Percentiles rank a stretch among this genome's conserved stretches.
phyloP scores from a whole-genome alignment of 2,329 filamentous ascomycete species.

The Aspergillus udagawae region DNA sequence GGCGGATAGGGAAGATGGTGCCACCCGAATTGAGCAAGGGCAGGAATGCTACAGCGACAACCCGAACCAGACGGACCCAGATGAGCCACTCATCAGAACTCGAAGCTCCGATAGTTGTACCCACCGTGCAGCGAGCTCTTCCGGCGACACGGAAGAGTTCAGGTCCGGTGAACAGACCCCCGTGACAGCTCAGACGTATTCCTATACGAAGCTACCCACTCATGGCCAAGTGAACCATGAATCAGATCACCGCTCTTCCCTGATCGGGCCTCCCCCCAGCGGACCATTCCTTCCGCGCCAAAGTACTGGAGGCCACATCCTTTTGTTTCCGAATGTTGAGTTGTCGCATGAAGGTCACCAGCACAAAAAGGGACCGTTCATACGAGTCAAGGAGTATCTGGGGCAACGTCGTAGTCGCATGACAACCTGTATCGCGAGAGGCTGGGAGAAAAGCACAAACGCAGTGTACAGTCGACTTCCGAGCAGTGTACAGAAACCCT shows the following conservation, averaged over 20 bases:
- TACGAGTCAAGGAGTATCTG: conserved; percentile 23
- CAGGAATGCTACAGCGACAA: conserved; percentile 39
- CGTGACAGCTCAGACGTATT: conserved; percentile 28
- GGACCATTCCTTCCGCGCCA: conserved; percentile 36
- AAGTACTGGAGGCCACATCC: conserved; percentile 51
- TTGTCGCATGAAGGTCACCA: conserved; percentile 23
- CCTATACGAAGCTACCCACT: conserved; percentile 32
- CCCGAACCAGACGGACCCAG: conserved; percentile 34
- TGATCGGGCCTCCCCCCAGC: conserved; percentile 29
- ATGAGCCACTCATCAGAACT: conserved; percentile 34
- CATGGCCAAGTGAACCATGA: conserved; percentile 18
- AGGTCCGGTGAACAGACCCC: conserved; percentile 40
- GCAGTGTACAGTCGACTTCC: conserved; percentile 50
- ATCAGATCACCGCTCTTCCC: conserved; percentile 16
- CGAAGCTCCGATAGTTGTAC: conserved; percentile 27
- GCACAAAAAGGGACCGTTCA: conserved; percentile 25
- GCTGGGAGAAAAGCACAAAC: conserved; percentile 18
- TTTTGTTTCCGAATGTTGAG: conserved; percentile 51
- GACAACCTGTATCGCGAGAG: conserved; percentile 15
- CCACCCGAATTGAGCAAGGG: conserved; percentile 35
- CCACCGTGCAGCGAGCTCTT: conserved; percentile 6
- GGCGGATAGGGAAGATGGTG: conserved; percentile 33
- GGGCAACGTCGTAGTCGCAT: conserved; percentile 16
- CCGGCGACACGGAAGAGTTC: conserved; percentile 21
- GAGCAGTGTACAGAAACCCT: conserved; percentile 46